Evolutionary conservation across 306 rosid species (phyloP).

Genomic region (Cucumis melo): DNA sequence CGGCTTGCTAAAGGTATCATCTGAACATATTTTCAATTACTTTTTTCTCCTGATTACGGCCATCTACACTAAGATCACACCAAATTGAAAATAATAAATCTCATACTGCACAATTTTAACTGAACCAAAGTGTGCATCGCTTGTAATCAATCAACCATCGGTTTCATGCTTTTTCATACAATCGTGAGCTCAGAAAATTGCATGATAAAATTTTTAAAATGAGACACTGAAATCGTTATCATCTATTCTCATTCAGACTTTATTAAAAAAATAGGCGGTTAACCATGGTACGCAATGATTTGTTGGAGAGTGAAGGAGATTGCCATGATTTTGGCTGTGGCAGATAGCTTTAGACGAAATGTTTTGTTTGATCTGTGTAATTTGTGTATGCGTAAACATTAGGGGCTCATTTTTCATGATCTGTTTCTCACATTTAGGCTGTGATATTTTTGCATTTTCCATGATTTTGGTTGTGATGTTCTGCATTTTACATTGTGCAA

Average conservation of each 20-base stretch:
- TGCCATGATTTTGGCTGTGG: no score
- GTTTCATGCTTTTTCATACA: not conserved
- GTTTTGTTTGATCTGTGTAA: no score
- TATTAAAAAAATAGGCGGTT: not conserved
- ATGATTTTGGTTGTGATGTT: no score
- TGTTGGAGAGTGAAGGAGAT: not conserved
- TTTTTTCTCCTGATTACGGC: not conserved
- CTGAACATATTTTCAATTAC: not conserved
- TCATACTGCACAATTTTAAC: not conserved
- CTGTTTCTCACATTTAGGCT: no score
- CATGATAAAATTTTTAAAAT: not conserved
- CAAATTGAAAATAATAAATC: not conserved
- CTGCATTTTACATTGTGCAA: no score
- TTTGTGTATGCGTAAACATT: no score
- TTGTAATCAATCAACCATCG: not conserved
- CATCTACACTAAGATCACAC: not conserved
- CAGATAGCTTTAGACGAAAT: no score
- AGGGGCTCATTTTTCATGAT: no score
- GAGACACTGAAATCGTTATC: not conserved
- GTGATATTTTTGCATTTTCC: no score
- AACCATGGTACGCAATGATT: not conserved
- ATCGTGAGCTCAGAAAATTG: not conserved
- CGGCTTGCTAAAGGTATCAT: constrained; percentile 71
- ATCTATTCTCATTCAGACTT: not conserved
- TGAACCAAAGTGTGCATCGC: not conserved